These are phyloP conservation scores for Solanum verrucosum DNA, from an alignment of 257 asterid species.

Conservation along the genomic window DNA sequence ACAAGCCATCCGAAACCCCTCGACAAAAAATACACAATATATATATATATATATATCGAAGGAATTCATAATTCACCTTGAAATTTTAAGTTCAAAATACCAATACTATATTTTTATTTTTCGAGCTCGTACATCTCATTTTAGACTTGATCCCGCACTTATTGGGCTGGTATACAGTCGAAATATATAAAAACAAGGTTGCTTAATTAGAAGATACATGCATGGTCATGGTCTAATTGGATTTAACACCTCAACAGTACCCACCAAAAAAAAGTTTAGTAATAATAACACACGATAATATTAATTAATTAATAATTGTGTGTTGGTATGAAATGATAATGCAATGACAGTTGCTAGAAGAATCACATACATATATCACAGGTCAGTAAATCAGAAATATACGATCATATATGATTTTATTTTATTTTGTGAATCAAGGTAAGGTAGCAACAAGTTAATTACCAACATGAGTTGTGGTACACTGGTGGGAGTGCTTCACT, in stretches of 20 bases:
- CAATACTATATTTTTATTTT: too few relatives aligned
- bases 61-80: too few relatives aligned
- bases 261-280: not conserved
- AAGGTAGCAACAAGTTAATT: not conserved
- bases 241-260: not conserved
- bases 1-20: too few relatives aligned
- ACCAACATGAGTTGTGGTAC: too few relatives aligned
- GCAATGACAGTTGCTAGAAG: not conserved
- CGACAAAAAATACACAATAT: too few relatives aligned
- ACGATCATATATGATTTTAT: not conserved
- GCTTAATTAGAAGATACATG: not conserved
- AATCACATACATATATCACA: not conserved
- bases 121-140: accelerated
- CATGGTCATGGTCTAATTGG: not conserved
- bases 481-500: too few relatives aligned
- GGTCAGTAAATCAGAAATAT: not conserved
- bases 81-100: too few relatives aligned
- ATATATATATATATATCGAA: too few relatives aligned
- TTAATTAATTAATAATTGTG: not conserved
- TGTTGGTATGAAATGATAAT: not conserved
- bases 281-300: not conserved
- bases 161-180: not conserved
- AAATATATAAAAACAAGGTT: not conserved
- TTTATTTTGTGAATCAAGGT: not conserved
- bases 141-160: not conserved